phyloP scores from a whole-genome alignment of 2,329 filamentous ascomycete genomes.

The Ascochyta pisi region DNA sequence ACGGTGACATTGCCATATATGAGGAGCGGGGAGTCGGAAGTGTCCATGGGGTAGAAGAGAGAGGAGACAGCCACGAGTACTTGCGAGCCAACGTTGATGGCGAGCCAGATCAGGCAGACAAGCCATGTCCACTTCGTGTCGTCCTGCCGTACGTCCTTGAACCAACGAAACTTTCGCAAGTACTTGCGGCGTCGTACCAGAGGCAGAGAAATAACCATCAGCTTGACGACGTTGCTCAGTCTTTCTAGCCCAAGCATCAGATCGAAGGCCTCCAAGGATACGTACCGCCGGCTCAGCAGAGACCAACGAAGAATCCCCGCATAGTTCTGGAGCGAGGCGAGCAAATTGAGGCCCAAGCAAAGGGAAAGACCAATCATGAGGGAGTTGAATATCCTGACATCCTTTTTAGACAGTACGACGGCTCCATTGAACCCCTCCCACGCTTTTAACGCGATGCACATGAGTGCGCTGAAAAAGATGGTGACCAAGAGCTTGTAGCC shows the following conservation, averaged over 20 bases:
- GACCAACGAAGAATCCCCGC: constrained; percentile 45
- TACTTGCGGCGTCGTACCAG: constrained; percentile 34
- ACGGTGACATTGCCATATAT: constrained; percentile 35
- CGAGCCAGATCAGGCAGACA: constrained; percentile 41
- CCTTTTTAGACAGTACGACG: constrained; percentile 34
- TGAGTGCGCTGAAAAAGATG: constrained; percentile 38
- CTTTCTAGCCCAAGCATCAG: constrained; percentile 42
- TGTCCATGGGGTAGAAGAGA: constrained; percentile 46
- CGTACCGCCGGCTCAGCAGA: constrained; percentile 40
- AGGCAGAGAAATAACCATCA: constrained; percentile 45
- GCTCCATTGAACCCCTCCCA: constrained; percentile 40
- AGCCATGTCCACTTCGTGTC: constrained; percentile 44
- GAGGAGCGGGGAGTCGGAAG: constrained; percentile 37
- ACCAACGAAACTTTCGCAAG: constrained; percentile 35
- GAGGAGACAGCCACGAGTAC: constrained; percentile 43
- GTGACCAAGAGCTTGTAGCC: constrained; percentile 36
- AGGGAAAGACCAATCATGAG: constrained; percentile 44
- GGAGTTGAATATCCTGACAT: constrained; percentile 44
- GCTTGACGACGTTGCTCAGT: constrained; percentile 42
- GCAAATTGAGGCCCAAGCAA: constrained; percentile 44
- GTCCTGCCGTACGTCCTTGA: constrained; percentile 41
- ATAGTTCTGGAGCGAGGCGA: constrained; percentile 44
- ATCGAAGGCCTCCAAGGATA: constrained; percentile 45
- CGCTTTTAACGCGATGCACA: constrained; percentile 35
- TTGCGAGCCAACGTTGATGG: constrained; percentile 44